Percentiles rank a stretch among this genome's conserved stretches.
Evolutionary conservation across 176 grass and related monocot genomes (phyloP).

Genomic region (Bromus sterilis): DNA sequence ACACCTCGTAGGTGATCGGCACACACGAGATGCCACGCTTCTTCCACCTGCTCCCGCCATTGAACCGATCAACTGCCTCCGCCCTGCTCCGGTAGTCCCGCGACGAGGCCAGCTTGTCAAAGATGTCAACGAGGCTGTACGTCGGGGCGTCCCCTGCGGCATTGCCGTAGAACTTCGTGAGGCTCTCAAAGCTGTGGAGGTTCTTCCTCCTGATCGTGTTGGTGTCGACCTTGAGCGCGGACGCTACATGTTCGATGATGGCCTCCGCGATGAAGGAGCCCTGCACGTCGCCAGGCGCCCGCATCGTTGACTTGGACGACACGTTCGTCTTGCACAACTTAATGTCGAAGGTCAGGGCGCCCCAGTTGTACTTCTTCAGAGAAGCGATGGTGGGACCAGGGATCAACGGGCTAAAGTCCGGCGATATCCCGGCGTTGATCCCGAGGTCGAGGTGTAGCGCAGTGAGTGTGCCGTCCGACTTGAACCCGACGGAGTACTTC

Average conservation of each 20-base stretch:
- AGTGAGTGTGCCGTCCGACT: constrained; percentile 67
- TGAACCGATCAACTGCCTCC: constrained; percentile 37
- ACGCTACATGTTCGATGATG: constrained; percentile 74
- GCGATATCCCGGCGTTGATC: constrained; percentile 58
- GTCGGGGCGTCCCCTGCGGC: constrained; percentile 35
- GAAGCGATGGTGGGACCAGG: not conserved
- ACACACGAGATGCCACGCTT: constrained; percentile 91
- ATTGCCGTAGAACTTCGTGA: constrained; percentile 31
- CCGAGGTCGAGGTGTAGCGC: constrained; percentile 52
- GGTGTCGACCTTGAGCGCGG: constrained; percentile 41
- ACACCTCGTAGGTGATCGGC: constrained; percentile 50
- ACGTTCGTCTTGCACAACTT: constrained; percentile 83
- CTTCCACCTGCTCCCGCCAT: constrained; percentile 57
- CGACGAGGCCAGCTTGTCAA: constrained; percentile 60
- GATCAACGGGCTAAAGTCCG: constrained; percentile 32
- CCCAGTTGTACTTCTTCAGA: constrained; percentile 90
- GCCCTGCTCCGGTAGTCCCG: constrained; percentile 37
- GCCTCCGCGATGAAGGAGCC: constrained; percentile 90
- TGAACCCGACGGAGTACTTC: constrained; percentile 75
- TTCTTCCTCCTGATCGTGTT: constrained; percentile 62
- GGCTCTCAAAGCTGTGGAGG: constrained; percentile 63
- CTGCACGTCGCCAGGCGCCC: constrained; percentile 64
- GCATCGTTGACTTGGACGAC: constrained; percentile 53
- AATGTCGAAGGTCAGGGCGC: constrained; percentile 48
- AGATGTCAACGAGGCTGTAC: constrained; percentile 64